Evolutionary conservation across 495 filamentous ascomycete genomes (phyloP).

Genomic region (Cercophora samala): DNA sequence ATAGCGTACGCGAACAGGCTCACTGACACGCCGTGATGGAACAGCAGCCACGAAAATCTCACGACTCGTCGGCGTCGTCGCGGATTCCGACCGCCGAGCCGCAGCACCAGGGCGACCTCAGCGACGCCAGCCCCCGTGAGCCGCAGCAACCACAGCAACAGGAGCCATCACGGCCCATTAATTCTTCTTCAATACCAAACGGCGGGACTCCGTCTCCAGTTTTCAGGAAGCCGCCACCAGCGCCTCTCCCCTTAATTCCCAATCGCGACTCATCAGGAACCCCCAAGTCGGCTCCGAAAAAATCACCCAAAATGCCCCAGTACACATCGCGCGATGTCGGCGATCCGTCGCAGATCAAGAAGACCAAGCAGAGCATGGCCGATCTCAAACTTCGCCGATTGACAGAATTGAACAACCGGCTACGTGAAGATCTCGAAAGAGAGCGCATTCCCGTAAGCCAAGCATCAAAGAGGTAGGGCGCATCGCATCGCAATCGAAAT

Average conservation of each 20-base stretch:
- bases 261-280: constrained; percentile 1
- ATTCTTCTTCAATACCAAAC: background rate
- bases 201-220: background rate
- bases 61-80: constrained; percentile 19
- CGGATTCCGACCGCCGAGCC: constrained; percentile 21
- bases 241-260: background rate
- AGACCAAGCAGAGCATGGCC: constrained; percentile 99
- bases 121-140: constrained; percentile 18
- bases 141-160: constrained; percentile 13
- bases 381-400: constrained; percentile 94
- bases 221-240: background rate
- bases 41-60: constrained; percentile 20
- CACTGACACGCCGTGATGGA: constrained; percentile 29
- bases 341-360: constrained; percentile 71
- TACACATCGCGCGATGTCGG: constrained; percentile 56
- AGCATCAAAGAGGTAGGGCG: constrained; percentile 77
- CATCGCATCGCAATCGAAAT: background rate
- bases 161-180: background rate
- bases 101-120: constrained; percentile 15
- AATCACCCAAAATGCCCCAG: constrained; percentile 46
- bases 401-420: constrained; percentile 90
- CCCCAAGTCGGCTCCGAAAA: constrained; percentile 6
- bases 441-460: constrained; percentile 93
- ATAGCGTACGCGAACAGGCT: constrained; percentile 12
- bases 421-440: constrained; percentile 92